Evolutionary conservation across 176 grass and related monocot genomes (phyloP).

Genomic region (Chloris gayana): DNA sequence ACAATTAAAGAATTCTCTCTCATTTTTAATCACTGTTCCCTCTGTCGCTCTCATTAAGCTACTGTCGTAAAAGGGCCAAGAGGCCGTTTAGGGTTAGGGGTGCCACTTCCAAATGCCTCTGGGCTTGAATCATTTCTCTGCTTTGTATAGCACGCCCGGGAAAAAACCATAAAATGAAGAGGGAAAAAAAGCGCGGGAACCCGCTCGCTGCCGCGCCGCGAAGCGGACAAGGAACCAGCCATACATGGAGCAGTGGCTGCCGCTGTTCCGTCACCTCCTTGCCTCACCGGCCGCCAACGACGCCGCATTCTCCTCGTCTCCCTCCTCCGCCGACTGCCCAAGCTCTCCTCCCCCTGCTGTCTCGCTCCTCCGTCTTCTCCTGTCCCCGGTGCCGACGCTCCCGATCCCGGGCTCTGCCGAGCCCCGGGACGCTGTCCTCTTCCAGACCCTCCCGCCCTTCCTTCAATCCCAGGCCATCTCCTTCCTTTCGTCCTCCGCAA

Average conservation of each 20-base stretch:
- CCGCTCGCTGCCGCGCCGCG: too few relatives aligned
- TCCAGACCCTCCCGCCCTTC: conserved; percentile 60
- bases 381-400: conserved; percentile 34
- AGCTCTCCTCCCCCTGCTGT: conserved; percentile 21
- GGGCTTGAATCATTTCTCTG: background rate
- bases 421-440: conserved; percentile 41
- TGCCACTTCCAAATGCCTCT: background rate
- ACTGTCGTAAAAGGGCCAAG: background rate
- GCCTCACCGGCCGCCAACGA: conserved; percentile 43
- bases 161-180: background rate
- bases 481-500: conserved; percentile 53
- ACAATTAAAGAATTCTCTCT: too few relatives aligned
- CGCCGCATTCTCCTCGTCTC: conserved; percentile 38
- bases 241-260: conserved; percentile 66
- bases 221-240: background rate
- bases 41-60: background rate
- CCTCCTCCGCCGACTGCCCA: conserved; percentile 26
- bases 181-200: background rate
- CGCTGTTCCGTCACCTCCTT: conserved; percentile 59
- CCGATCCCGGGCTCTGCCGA: conserved; percentile 14
- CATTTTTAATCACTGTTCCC: too few relatives aligned
- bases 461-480: conserved; percentile 75
- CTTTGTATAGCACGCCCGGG: too few relatives aligned
- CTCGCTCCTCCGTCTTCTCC: conserved; percentile 49
- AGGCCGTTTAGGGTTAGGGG: background rate